Evolutionary conservation across 1,284 basidiomycete species (phyloP), one percentile per base, ranked within the genome.

Genomic region (Porogramme epimiltina): DNA sequence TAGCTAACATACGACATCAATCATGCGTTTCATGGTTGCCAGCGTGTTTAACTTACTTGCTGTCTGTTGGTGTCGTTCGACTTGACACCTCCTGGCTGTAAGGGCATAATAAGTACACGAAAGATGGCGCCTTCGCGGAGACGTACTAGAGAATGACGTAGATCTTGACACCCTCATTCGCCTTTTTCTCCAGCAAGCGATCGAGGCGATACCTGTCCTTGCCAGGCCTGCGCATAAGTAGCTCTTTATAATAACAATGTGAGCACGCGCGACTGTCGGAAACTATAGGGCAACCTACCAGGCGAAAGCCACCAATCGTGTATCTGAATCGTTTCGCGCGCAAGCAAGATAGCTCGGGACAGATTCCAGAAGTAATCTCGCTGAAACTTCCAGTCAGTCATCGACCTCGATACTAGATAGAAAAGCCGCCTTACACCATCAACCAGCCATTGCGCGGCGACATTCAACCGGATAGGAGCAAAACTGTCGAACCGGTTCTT

Each of bases 331-430:
- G 78, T 82, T 62, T 97, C 91, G 66, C 89, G 90, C 3, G 97
- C 96, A 62, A 97, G 81, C 45, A 92, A 77, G 47, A 99, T 90
- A 0, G 97, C 96, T 42, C 93, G 84, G 26, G 93, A 94, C n/a
- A 99, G 74, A 66, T 96, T 96, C 95, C 95, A 98, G 72, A 93
- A 95, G 67, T 98, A 98, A 67, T 98, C 95, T 16, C 95, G 85
- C 89, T 93, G 58, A 20, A 48, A 47, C 34, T 48, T 33, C 20
- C 47, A 24, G 33, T 40, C 58, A 34, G 59, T 4, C 9, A 33
- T 25, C 54, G 26, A 9, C 26, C 19, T 46, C 16, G 43, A 25
- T 19, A 38, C 16, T 4, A 24, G 24, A 48, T 4, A 37, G 15
- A 4, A 31, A 33, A 10, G 4, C 24, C 15, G 74, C 86, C n/a